Percentiles rank a stretch among this genome's conserved stretches.
Evolutionary conservation across 2,329 filamentous ascomycete species (phyloP).

Genomic region (Aspergillus pseudotamarii): DNA sequence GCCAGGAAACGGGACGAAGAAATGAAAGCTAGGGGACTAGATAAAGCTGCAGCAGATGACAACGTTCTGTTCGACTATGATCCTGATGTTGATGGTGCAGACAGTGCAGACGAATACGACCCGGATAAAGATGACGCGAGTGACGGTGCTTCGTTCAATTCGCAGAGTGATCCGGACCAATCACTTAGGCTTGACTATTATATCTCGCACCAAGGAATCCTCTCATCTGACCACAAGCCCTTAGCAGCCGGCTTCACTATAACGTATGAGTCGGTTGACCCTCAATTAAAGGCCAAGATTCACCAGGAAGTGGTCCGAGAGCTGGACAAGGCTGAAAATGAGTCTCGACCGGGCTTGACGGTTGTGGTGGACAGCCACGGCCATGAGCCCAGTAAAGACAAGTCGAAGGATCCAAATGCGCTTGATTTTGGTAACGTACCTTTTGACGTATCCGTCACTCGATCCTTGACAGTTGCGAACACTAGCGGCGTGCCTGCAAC

Average conservation of each 20-base stretch:
- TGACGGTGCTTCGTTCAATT: slow-evolving; percentile 33
- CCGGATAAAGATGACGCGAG: slow-evolving; percentile 57
- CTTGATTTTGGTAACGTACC: slow-evolving; percentile 78
- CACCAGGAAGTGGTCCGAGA: slow-evolving; percentile 86
- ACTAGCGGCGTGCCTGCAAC: slow-evolving; percentile 81
- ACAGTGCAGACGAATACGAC: slow-evolving; percentile 59
- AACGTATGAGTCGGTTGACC: slow-evolving; percentile 83
- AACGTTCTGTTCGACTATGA: slow-evolving; percentile 89
- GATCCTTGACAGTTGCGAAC: slow-evolving; percentile 83
- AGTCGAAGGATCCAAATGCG: slow-evolving; percentile 50
- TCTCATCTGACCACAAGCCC: slow-evolving; percentile 95
- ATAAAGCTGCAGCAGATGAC: slow-evolving; percentile 73
- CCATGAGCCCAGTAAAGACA: slow-evolving; percentile 38
- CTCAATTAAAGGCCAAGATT: slow-evolving; percentile 78
- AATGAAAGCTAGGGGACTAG: slow-evolving; percentile 79
- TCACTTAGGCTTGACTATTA: slow-evolving; percentile 68
- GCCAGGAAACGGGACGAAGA: slow-evolving; percentile 76
- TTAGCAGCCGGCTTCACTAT: slow-evolving; percentile 80
- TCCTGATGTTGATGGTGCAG: slow-evolving; percentile 72
- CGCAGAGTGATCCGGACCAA: slow-evolving; percentile 45
- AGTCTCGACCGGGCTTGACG: slow-evolving; percentile 79
- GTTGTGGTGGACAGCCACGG: slow-evolving; percentile 71
- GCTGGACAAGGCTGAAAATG: slow-evolving; percentile 88
- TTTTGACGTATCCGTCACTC: slow-evolving; percentile 67
- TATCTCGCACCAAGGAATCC: slow-evolving; percentile 82